Conservation (phyloP, 176 grass and related monocot species). For the Oryza brachyantha region DNA sequence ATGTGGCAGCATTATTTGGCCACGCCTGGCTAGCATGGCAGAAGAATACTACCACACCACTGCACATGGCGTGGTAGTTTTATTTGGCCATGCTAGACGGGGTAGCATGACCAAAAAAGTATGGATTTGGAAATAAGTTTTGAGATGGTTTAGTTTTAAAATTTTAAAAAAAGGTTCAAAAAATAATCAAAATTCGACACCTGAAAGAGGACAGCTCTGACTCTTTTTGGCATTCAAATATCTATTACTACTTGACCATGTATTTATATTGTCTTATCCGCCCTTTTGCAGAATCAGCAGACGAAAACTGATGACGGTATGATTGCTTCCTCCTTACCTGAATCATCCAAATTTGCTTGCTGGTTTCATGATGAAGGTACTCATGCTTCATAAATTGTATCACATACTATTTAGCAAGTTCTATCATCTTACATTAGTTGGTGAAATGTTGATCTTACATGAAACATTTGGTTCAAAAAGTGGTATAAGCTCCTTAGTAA, state of each 20-base stretch:
- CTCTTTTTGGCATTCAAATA: conserved; percentile 18
- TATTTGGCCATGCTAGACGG: too few relatives aligned
- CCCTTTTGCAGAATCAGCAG: conserved; percentile 53
- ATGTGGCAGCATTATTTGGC: too few relatives aligned
- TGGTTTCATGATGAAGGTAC: conserved; percentile 89
- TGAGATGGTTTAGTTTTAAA: too few relatives aligned
- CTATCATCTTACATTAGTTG: conserved; percentile 2
- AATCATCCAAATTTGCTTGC: conserved; percentile 91
- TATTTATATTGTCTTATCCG: conserved; percentile 24
- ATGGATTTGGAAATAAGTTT: too few relatives aligned
- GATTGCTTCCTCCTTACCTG: conserved; percentile 43
- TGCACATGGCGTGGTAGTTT: too few relatives aligned
- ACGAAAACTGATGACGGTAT: conserved; percentile 47
- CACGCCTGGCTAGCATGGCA: too few relatives aligned
- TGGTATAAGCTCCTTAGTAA: neutral
- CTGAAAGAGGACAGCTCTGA: neutral
- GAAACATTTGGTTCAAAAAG: neutral
- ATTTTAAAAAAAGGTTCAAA: too few relatives aligned
- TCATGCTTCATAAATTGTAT: conserved; percentile 13
- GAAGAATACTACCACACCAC: too few relatives aligned
- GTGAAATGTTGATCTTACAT: neutral
- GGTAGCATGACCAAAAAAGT: too few relatives aligned
- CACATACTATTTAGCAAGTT: neutral
- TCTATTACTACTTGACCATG: conserved; percentile 17
- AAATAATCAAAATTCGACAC: too few relatives aligned